Conservation (phyloP, 192 early-diverging fungal genomes). For the Rhizoclosmatium sp. region DNA sequence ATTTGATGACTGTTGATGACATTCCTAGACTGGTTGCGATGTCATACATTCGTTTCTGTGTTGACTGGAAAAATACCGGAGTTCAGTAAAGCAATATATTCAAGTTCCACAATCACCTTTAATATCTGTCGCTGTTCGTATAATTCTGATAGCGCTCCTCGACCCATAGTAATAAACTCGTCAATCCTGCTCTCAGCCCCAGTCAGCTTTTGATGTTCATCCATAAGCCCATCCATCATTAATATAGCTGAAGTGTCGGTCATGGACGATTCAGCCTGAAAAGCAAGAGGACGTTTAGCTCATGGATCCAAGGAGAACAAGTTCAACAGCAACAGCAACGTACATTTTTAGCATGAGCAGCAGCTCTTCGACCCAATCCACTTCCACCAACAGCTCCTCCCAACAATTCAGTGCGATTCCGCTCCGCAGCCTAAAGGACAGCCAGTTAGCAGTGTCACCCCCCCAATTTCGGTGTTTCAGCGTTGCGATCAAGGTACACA, state of each 20-base stretch:
- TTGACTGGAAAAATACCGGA: conserved; percentile 35
- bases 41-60: conserved; percentile 57
- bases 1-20: conserved; percentile 55
- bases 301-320: neutral
- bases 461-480: neutral
- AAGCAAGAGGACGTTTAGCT: neutral
- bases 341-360: conserved; percentile 8
- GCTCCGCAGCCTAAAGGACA: conserved; percentile 26
- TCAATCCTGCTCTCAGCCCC: conserved; percentile 41
- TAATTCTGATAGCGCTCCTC: conserved; percentile 52
- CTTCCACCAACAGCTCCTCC: conserved; percentile 17
- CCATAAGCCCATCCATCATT: conserved; percentile 49
- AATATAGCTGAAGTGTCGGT: conserved; percentile 44
- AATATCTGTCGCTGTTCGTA: conserved; percentile 59
- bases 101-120: conserved; percentile 42
- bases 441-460: neutral
- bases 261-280: conserved; percentile 11
- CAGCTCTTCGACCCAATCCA: conserved; percentile 28
- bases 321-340: neutral
- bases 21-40: conserved; percentile 57
- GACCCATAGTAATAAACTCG: conserved; percentile 52
- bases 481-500: neutral
- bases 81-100: neutral
- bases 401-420: conserved; percentile 47
- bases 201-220: conserved; percentile 44